A percentile compares a stretch with the other conserved stretches of the same genome.
These are phyloP conservation scores for Rhodomyrtus tomentosa DNA, from an alignment of 345 rosid genomes.

Conservation along the genomic window DNA sequence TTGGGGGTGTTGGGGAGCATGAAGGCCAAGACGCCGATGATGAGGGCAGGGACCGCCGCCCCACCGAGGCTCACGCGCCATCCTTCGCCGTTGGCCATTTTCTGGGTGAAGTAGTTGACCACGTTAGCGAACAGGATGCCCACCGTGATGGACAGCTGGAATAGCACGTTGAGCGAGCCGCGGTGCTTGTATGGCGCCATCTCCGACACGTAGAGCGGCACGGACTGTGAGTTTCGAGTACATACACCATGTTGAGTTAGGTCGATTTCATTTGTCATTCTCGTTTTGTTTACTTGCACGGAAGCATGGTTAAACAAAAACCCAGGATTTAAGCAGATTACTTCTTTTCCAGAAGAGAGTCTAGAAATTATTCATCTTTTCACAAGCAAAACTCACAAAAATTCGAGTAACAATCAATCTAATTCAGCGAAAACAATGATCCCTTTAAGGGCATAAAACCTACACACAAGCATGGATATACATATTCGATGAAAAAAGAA, in stretches of 20 bases:
- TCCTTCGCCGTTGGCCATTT: slow-evolving; percentile 43
- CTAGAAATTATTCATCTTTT: background rate
- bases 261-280: background rate
- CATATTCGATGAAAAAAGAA: background rate
- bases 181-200: slow-evolving; percentile 69
- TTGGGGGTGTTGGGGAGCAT: slow-evolving; percentile 69
- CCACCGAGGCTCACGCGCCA: slow-evolving; percentile 65
- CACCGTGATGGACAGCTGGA: slow-evolving; percentile 61
- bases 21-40: slow-evolving; percentile 51
- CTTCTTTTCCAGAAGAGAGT: background rate
- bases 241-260: background rate
- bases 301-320: background rate
- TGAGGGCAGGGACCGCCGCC: slow-evolving; percentile 54
- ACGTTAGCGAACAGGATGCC: slow-evolving; percentile 60
- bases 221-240: slow-evolving; percentile 18
- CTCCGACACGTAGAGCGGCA: slow-evolving; percentile 68
- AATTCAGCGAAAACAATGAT: background rate
- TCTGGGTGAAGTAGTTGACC: slow-evolving; percentile 45
- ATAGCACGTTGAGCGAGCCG: slow-evolving; percentile 71
- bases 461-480: background rate
- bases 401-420: background rate
- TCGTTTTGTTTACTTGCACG: background rate
- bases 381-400: background rate
- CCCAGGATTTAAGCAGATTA: background rate
- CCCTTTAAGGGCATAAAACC: background rate